Base-by-base conservation (phyloP, 2,329 filamentous ascomycete species). In the Westerdykella ornata region DNA sequence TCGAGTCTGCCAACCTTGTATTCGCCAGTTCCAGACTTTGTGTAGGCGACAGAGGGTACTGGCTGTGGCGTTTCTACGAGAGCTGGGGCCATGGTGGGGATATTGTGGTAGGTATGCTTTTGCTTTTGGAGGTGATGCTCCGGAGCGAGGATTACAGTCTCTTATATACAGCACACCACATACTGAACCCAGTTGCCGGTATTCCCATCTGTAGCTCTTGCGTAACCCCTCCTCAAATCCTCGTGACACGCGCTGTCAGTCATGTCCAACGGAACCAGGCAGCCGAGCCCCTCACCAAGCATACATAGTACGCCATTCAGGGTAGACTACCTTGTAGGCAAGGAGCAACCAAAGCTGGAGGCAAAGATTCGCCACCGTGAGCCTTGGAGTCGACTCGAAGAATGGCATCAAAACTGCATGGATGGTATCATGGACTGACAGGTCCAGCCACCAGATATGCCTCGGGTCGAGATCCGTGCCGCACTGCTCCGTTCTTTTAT, bases 11-110 rank as follows among this genome's bases (percentile, higher is more conserved):
- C 8, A 11, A 33, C 57, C 42, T 53, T 53, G 43, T 63, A 62
- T 22, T 63, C 53, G 7, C 59, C 62, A 38, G 55, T 54, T 14
- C 61, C 60, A n/a, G 53, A 60, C 41, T 62, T 63, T 32, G 35
- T 38, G 41, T 56, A 65, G 32, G 44, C 47, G 14, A 51, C 44
- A n/a, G 45, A 32, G 5, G 48, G 43, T 30, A 57, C 51, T 17
- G 44, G 35, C 36, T 60, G 49, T n/a, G 54, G 44, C 9, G 53
- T 56, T 48, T 71, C 67, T 35, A 72, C 56, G 8, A 71, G 56
- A 52, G 65, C 67, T 45, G 69, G 69, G 44, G 69, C 68, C 68
- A 72, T 71, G 35, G 28, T 51, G 43, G 14, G 14, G 12, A 18
- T 30, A 39, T 17, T 28, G 18, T 11, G 22, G 26, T 28, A 9